phyloP scores from a whole-genome alignment of 2,329 filamentous ascomycete species.

The Sarocladium kiliense region DNA sequence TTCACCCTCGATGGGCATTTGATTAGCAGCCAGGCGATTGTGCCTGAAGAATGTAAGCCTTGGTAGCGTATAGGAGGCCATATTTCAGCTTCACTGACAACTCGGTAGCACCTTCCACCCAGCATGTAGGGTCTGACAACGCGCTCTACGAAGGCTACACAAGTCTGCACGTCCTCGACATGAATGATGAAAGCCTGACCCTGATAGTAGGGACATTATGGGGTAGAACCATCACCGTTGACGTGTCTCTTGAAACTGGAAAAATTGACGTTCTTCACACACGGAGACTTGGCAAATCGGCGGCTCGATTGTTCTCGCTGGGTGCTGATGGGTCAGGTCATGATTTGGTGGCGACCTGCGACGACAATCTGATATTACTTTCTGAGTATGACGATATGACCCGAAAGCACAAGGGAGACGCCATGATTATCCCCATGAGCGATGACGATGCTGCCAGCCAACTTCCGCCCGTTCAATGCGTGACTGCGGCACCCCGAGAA shows the following conservation, averaged over 20 bases:
- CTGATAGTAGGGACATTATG: conserved; percentile 45
- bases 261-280: conserved; percentile 21
- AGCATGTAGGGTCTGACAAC: neutral
- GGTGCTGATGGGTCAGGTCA: conserved; percentile 16
- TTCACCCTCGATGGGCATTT: conserved; percentile 21
- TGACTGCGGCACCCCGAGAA: conserved; percentile 16
- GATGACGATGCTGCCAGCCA: conserved; percentile 35
- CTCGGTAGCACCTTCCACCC: neutral
- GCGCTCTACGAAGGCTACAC: conserved; percentile 35
- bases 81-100: neutral
- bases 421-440: neutral
- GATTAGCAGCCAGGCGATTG: conserved; percentile 11
- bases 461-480: conserved; percentile 43
- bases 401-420: conserved; percentile 26
- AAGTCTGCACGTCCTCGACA: conserved; percentile 33
- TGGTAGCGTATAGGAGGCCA: conserved; percentile 8
- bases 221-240: conserved; percentile 43
- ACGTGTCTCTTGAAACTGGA: conserved; percentile 15
- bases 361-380: conserved; percentile 40
- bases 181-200: conserved; percentile 20
- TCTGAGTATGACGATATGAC: conserved; percentile 26
- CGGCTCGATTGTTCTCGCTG: conserved; percentile 27
- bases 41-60: neutral
- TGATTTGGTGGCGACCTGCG: conserved; percentile 42
- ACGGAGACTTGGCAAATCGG: conserved; percentile 30